Base-by-base conservation (phyloP, 805 yeast genomes). In the Candida montana region DNA sequence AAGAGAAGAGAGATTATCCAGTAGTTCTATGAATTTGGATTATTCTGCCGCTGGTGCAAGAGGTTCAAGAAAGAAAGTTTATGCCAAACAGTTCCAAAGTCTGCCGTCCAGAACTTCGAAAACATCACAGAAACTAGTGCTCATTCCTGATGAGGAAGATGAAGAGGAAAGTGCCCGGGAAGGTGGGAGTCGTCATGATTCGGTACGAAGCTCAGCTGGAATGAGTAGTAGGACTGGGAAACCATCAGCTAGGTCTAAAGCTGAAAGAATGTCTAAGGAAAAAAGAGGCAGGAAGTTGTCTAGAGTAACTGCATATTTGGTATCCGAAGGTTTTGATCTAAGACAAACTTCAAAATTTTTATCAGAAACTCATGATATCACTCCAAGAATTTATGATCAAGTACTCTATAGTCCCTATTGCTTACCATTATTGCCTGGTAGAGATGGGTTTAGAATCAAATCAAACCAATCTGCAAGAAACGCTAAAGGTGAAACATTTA, bases 401-500 rank as follows among this genome's bases (percentile, higher is more conserved):
- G 95, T 88, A n/a, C 64, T 93, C 19, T 91, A 90, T 55, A 91
- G 85, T 7, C 95, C 95, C 1, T 91, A 90, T 55, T 75, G 88
- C 23, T 67, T 91, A 31, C 99, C 98, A 0, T 67, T 90, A 21
- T 65, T 88, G 3, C 95, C 96, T 0, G 97, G 97, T 11, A 75
- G 72, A 20, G 83, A 81, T 50, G 89, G 95, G 0, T 83, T 74
- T 52, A 67, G 95, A 40, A 80, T 86, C 12, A 80, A 78, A 57
- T 81, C 93, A 2, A 83, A 84, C 53, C 64, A 56, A 11, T 64
- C 68, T 12, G 61, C 63, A 24, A 63, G 59, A 46, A 63, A 63
- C 20, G 53, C 65, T 16, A 67, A 64, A 13, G 72, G 72, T 27
- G 61, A 64, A 33, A 63, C 70, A 1, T 56, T 64, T 18, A 81